Evolutionary conservation across 2,329 filamentous ascomycete species (phyloP), one percentile per base, ranked within the genome.

Genomic region (Talaromyces sp.): DNA sequence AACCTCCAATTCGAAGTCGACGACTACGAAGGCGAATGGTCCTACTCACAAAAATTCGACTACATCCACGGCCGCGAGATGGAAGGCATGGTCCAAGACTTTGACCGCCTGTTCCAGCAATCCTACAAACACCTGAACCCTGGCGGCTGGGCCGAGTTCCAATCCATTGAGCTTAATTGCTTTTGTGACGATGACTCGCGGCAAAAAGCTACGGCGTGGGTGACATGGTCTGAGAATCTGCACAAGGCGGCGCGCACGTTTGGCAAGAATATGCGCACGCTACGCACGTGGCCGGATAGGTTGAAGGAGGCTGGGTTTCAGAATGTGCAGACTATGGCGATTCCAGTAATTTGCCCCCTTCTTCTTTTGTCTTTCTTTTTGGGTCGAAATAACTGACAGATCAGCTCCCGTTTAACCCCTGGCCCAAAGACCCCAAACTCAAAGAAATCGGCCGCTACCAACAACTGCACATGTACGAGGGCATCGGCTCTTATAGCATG

Each of bases 391-490:
- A 10, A 10, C 44, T 47, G 10, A 27, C 18, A 27, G 44, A 47
- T 5, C n/a, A 65, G 64, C 44, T 67, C 30, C 65, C 65, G 6
- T 64, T 70, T 36, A 68, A 65, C 7, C 61, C 68, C 7, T 70
- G 68, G 69, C 79, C 81, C 0, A 78, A 76, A 54, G 78, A 82
- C 42, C 72, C 73, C 9, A 74, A 76, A 30, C 74, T 80, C 56
- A 85, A 84, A 68, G 76, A 82, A 58, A 66, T 85, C 2, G 82
- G 82, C 10, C 60, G 66, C 34, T 70, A 65, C 34, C 56, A 68
- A 14, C 64, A 63, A 40, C 55, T 65, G 14, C 64, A 69, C 31
- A 63, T 69, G 40, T 62, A 62, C 27, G 66, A 71, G 54, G 67
- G 66, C 28, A 61, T 72, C 14, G 62, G 67, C 33, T 66, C 68